These are phyloP conservation scores for Acmispon strigosus DNA, from an alignment of 306 rosid species.

Conservation along the genomic window DNA sequence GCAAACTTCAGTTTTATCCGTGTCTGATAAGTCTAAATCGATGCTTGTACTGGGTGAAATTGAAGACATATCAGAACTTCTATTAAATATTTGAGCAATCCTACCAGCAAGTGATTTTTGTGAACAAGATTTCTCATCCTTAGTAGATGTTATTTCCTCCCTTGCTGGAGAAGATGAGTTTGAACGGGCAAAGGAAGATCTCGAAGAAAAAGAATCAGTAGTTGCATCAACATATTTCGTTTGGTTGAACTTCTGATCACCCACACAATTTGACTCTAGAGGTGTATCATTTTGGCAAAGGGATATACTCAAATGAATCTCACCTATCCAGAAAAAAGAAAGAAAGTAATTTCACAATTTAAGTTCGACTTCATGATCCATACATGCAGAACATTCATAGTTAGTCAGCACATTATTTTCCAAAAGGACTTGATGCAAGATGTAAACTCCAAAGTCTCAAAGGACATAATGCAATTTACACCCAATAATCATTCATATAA, in stretches of 20 bases:
- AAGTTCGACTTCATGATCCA: constrained; percentile 10
- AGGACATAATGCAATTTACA: constrained; percentile 15
- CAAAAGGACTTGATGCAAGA: constrained; percentile 9
- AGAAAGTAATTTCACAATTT: constrained; percentile 3
- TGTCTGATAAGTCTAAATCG: constrained; percentile 55
- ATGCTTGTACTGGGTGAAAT: constrained; percentile 23
- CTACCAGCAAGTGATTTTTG: constrained; percentile 70
- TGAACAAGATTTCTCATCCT: constrained; percentile 47
- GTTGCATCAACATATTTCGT: constrained; percentile 19
- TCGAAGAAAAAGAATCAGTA: constrained; percentile 1
- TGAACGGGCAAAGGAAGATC: constrained; percentile 18
- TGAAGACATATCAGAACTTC: constrained; percentile 42
- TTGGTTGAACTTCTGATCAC: constrained; percentile 11
- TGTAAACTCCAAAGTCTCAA: not conserved
- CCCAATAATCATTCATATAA: not conserved
- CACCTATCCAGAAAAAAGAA: constrained; percentile 44
- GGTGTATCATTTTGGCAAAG: constrained; percentile 35
- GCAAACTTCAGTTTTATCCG: constrained; percentile 26
- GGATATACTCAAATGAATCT: constrained; percentile 54
- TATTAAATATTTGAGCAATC: constrained; percentile 67
- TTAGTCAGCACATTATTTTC: not conserved
- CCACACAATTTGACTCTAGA: constrained; percentile 23
- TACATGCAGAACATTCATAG: not conserved
- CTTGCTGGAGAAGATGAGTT: constrained; percentile 26
- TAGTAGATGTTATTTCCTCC: constrained; percentile 41